Percentiles rank a stretch among this genome's conserved stretches.
Conservation (phyloP, 805 yeast genomes). For the Ogataea trehaloabstinens region DNA sequence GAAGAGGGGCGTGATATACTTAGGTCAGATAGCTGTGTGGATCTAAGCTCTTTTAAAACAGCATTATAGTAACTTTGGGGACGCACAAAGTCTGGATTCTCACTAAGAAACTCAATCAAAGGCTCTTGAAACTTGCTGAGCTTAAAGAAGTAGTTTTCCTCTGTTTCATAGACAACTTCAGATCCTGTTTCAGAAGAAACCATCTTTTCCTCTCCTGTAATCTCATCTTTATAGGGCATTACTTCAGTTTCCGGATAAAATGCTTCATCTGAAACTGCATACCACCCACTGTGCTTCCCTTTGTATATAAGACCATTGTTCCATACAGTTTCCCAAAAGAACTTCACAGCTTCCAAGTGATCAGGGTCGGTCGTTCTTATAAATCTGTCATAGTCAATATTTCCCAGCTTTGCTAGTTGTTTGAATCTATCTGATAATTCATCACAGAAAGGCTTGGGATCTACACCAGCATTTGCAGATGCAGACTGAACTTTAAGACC, state of each 20-base stretch:
- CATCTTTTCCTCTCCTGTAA: constrained; percentile 31
- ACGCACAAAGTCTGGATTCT: constrained; percentile 56
- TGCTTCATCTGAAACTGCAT: constrained; percentile 90
- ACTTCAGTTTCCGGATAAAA: constrained; percentile 85
- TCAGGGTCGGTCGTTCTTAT: constrained; percentile 88
- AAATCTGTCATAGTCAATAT: constrained; percentile 68
- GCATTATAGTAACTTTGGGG: constrained; percentile 59
- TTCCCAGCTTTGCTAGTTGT: constrained; percentile 54
- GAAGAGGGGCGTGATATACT: constrained; percentile 84
- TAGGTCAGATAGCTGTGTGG: constrained; percentile 54
- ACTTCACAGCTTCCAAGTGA: constrained; percentile 62
- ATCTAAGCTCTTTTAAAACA: constrained; percentile 56
- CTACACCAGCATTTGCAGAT: constrained; percentile 49
- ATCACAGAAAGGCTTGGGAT: constrained; percentile 74
- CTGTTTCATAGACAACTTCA: constrained; percentile 72
- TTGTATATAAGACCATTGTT: constrained; percentile 69
- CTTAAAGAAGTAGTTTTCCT: constrained; percentile 83
- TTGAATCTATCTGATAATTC: constrained; percentile 61
- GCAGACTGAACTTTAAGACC: constrained; percentile 92
- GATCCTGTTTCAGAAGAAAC: constrained; percentile 68
- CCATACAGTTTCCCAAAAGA: constrained; percentile 65
- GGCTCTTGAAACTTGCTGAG: constrained; percentile 57
- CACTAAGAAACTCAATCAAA: constrained; percentile 48
- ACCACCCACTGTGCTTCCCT: constrained; percentile 92
- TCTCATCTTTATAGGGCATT: constrained; percentile 35